Evolutionary conservation across 2,329 filamentous ascomycete genomes (phyloP).

Genomic region (Fusarium sacchari): DNA sequence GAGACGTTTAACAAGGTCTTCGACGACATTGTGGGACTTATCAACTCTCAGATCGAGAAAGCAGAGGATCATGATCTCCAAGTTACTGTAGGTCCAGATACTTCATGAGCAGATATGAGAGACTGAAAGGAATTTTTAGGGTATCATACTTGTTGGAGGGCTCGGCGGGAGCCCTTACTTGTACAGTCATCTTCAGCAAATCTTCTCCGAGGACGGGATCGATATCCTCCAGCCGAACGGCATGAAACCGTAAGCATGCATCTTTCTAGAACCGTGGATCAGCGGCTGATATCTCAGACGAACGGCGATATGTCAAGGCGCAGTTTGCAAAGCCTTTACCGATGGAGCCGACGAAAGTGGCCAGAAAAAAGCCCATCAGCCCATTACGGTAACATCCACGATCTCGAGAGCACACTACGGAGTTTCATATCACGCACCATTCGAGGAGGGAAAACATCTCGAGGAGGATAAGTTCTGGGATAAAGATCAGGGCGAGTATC

Average conservation of each 20-base stretch:
- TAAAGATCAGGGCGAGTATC: background rate
- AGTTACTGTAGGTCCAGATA: background rate
- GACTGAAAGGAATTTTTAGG: background rate
- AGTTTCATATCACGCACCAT: accelerated
- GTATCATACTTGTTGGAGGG: background rate
- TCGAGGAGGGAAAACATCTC: background rate
- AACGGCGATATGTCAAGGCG: background rate
- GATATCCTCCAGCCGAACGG: background rate
- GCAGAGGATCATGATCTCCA: background rate
- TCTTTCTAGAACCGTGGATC: background rate
- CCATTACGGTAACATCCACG: background rate
- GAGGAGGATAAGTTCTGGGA: background rate
- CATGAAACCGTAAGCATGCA: background rate
- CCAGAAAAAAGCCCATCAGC: background rate
- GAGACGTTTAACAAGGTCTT: background rate
- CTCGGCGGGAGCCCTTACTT: background rate
- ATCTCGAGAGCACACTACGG: background rate
- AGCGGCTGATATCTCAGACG: background rate
- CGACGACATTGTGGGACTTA: background rate
- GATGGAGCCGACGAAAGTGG: background rate
- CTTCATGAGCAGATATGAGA: accelerated
- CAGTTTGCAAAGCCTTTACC: background rate
- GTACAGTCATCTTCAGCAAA: background rate
- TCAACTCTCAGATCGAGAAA: background rate
- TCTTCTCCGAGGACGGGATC: background rate